Percentiles rank a stretch among this genome's conserved stretches.
phyloP scores from a whole-genome alignment of 2,329 filamentous ascomycete species.

The Hypoxylon rubiginosum region DNA sequence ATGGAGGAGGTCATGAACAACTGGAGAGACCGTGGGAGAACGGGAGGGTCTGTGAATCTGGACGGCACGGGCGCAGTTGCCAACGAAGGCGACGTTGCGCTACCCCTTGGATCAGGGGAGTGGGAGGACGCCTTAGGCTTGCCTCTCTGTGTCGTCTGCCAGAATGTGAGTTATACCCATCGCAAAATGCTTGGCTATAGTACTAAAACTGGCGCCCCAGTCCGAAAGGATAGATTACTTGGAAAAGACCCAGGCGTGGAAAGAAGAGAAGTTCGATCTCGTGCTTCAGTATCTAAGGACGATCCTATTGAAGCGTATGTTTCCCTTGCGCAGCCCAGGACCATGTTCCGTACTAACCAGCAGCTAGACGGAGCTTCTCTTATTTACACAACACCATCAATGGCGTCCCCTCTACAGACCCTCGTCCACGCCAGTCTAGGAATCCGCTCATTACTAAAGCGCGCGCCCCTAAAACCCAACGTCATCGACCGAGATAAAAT shows the following conservation, averaged over 20 bases:
- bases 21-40: constrained; percentile 82
- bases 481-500: constrained; percentile 96
- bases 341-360: constrained; percentile 22
- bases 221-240: constrained; percentile 90
- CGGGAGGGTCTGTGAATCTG: constrained; percentile 71
- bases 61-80: constrained; percentile 72
- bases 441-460: constrained; percentile 85
- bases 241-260: constrained; percentile 92
- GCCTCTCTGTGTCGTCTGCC: constrained; percentile 93
- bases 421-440: constrained; percentile 88
- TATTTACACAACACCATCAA: constrained; percentile 84
- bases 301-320: constrained; percentile 84
- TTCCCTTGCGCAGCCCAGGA: constrained; percentile 22
- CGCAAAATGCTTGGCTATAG: background rate
- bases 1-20: constrained; percentile 88
- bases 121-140: constrained; percentile 92
- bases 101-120: constrained; percentile 88
- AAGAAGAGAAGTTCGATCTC: constrained; percentile 96
- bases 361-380: constrained; percentile 82
- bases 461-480: constrained; percentile 85
- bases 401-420: constrained; percentile 80
- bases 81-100: constrained; percentile 74
- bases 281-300: constrained; percentile 94
- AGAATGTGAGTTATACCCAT: constrained; percentile 74
- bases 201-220: constrained; percentile 57